Evolutionary conservation across 768 basidiomycete genomes (phyloP), one percentile per base, ranked within the genome.

Genomic region (Leccinum aurantiacum): DNA sequence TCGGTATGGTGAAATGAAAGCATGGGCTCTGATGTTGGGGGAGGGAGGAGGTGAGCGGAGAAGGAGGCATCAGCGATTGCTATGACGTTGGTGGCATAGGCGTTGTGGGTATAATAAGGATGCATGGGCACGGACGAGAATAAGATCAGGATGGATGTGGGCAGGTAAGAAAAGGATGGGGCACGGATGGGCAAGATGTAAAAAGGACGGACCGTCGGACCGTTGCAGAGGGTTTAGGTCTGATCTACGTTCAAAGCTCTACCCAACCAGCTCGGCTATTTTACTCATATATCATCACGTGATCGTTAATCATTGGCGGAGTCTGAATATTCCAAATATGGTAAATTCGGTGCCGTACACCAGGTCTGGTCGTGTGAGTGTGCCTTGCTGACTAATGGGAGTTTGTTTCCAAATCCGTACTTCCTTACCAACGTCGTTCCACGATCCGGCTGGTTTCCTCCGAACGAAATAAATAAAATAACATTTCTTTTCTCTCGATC

Each of bases 61-160:
- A 54, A 54, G 31, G 63, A n/a, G 33, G 65, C 15, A 44, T 71
- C 68, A 0, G 65, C 61, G 49, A 73, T 67, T 51, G 71, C 72
- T 56, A 73, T 65, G 64, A 73, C 64, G 60, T 70, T 70, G 35
- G 69, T 27, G 0, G 65, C 17, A 50, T 65, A 69, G 25, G 57
- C 6, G 41, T 29, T 51, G 53, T 63, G 54, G 15, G 60, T 3
- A 13, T 61, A 60, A 59, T 66, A 66, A 44, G 69, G 46, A 51
- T 69, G 66, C 67, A 68, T 74, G 53, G 54, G 7, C 51, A 41
- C 3, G 10, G 48, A 59, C 24, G 3, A 17, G 41, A 55, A 47
- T 22, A 55, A 35, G 44, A 59, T 37, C 41, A 22, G 44, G 48
- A 44, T 31, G 35, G 22, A 57, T 46, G 19, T 46, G 44, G 19